These are phyloP conservation scores for Colletotrichum noveboracense DNA, from an alignment of 2,329 filamentous ascomycete species.

Conservation along the genomic window DNA sequence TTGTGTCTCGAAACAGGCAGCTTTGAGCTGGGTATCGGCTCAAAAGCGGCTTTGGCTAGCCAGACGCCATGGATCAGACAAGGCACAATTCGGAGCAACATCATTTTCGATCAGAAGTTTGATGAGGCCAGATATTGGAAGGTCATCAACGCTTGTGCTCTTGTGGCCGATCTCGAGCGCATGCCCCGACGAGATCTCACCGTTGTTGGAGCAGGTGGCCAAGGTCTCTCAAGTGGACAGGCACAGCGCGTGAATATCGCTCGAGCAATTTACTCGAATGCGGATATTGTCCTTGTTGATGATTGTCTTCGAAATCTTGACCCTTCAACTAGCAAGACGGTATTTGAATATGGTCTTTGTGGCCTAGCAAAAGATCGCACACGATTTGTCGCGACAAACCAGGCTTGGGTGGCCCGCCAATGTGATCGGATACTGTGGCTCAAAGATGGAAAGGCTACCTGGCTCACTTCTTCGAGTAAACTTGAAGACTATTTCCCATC, in stretches of 20 bases:
- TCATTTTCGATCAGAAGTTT: not conserved
- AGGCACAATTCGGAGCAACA: not conserved
- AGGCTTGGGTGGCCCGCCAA: not conserved
- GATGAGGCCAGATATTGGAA: not conserved
- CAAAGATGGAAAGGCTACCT: not conserved
- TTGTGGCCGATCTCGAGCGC: not conserved
- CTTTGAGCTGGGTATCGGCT: not conserved
- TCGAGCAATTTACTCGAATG: slow-evolving; percentile 60
- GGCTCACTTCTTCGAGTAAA: not conserved
- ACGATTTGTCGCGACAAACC: not conserved
- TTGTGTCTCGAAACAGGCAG: not conserved
- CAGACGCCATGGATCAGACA: not conserved
- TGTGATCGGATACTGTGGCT: not conserved
- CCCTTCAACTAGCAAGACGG: not conserved
- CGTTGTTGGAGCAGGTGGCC: slow-evolving; percentile 76
- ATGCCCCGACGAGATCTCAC: slow-evolving; percentile 46
- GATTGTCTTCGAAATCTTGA: not conserved
- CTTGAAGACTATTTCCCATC: not conserved
- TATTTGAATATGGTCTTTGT: not conserved
- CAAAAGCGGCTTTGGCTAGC: not conserved
- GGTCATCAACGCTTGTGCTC: not conserved
- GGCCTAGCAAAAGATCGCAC: not conserved
- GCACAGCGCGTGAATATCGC: slow-evolving; percentile 83
- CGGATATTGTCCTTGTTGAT: not conserved
- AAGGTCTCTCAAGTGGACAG: slow-evolving; percentile 79